Base-by-base conservation (phyloP, 2,329 filamentous ascomycete genomes). In the Didymella lethalis region DNA sequence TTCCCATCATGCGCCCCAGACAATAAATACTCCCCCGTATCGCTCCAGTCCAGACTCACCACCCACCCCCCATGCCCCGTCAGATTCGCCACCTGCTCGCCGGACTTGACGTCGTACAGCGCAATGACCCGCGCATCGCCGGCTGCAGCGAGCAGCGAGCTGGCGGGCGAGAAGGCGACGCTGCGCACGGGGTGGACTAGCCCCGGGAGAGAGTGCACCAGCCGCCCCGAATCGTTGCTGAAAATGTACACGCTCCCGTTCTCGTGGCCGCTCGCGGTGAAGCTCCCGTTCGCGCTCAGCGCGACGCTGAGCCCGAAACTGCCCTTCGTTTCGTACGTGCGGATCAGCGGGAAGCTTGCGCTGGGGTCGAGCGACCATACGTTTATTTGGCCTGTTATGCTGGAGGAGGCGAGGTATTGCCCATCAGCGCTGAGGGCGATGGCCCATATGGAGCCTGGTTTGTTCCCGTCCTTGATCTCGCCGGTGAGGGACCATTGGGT, bases 181-280 rank as follows among this genome's bases (percentile, higher is more conserved):
- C 90, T 84, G 58, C 95, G 90, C 25, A 98, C 90, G 1, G 94
- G 91, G 67, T 94, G 94, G 48, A 93, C 88, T 29, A 98, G 85
- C 6, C 93, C 93, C 54, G 92, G 89, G 25, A 99, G 82, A 7
- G 92, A 95, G 77, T 97, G 94, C 12, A 91, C 83, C 68, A 99
- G 86, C 53, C 92, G 87, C 3, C 92, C 91, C 0, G 90, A 92
- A 67, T 93, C 89, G 71, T 97, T 98, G 81, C 93, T 93, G 83
- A 98, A 99, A 62, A 99, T 88, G 79, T 97, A 97, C 63, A 98
- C 86, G 12, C 88, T 89, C 16, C 95, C 95, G 70, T 91, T 97
- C 75, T 97, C 91, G 78, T 99, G 94, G 0, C 95, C 95, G 51
- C 90, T 96, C 4, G 93, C 94, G 29, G 93, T 96, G 76, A 92